These are phyloP conservation scores for Fermentozyma sake DNA, from an alignment of 1,139 yeast species.

Conservation along the genomic window DNA sequence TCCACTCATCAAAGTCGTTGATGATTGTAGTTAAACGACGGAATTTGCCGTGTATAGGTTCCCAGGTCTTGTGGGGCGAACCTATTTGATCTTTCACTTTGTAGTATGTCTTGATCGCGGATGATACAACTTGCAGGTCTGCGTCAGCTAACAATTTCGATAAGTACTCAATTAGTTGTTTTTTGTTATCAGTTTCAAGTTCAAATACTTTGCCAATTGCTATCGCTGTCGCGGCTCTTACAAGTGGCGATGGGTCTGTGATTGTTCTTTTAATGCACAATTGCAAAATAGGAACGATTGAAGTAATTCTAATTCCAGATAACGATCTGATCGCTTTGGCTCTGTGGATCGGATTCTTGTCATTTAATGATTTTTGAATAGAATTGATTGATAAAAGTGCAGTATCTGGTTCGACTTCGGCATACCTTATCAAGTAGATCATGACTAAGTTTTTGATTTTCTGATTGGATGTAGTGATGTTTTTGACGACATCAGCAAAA, in stretches of 20 bases:
- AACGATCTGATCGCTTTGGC: conserved; percentile 75
- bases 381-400: conserved; percentile 88
- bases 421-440: conserved; percentile 69
- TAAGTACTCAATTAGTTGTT: conserved; percentile 47
- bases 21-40: conserved; percentile 57
- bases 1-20: conserved; percentile 66
- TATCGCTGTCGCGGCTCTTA: conserved; percentile 74
- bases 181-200: conserved; percentile 25
- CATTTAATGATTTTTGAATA: conserved; percentile 76
- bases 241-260: conserved; percentile 71
- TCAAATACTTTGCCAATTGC: conserved; percentile 65
- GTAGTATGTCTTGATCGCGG: conserved; percentile 59
- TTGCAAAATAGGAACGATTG: conserved; percentile 74
- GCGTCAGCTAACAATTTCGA: conserved; percentile 57
- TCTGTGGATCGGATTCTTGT: conserved; percentile 63
- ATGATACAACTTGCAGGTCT: conserved; percentile 62
- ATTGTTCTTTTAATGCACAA: conserved; percentile 68
- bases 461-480: conserved; percentile 67
- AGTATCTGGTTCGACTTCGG: conserved; percentile 82
- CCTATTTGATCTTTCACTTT: conserved; percentile 29
- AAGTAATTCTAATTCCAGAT: conserved; percentile 74
- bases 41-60: conserved; percentile 67
- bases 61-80: conserved; percentile 44
- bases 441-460: conserved; percentile 76
- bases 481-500: conserved; percentile 88